A percentile compares a stretch with the other conserved stretches of the same genome.
phyloP scores from a whole-genome alignment of 2,329 filamentous ascomycete species.

The Curvularia spicifera region DNA sequence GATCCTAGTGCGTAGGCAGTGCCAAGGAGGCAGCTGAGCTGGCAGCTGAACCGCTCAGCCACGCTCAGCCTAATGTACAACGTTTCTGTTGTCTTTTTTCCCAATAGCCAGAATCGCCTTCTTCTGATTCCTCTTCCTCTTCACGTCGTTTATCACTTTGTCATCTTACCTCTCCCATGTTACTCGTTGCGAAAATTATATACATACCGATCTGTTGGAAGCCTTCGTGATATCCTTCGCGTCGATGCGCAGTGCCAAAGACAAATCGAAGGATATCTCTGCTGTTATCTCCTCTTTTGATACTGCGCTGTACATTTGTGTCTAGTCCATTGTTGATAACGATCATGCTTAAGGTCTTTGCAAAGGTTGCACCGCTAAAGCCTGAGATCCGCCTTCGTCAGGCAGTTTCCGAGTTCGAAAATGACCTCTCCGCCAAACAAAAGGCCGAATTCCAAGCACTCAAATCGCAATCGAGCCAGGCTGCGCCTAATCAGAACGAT shows the following conservation, averaged over 20 bases:
- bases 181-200: too few species aligned
- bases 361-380: constrained; percentile 17
- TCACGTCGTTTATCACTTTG: too few species aligned
- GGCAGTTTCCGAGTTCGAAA: constrained; percentile 21
- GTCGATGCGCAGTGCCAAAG: too few species aligned
- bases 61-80: not conserved
- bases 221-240: too few species aligned
- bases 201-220: too few species aligned
- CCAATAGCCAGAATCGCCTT: not conserved
- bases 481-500: too few species aligned
- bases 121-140: too few species aligned
- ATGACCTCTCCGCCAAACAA: constrained; percentile 17
- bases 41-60: not conserved
- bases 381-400: constrained; percentile 22
- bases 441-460: constrained; percentile 7
- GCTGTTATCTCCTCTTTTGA: not conserved
- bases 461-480: constrained; percentile 10
- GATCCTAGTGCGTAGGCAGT: too few species aligned
- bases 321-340: too few species aligned
- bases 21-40: not conserved
- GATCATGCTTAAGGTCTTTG: constrained; percentile 12
- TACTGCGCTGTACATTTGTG: too few species aligned
- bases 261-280: too few species aligned
- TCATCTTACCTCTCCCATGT: too few species aligned
- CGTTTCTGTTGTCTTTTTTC: not conserved